Base-by-base conservation (phyloP, 306 rosid genomes). In the Quercus alba region DNA sequence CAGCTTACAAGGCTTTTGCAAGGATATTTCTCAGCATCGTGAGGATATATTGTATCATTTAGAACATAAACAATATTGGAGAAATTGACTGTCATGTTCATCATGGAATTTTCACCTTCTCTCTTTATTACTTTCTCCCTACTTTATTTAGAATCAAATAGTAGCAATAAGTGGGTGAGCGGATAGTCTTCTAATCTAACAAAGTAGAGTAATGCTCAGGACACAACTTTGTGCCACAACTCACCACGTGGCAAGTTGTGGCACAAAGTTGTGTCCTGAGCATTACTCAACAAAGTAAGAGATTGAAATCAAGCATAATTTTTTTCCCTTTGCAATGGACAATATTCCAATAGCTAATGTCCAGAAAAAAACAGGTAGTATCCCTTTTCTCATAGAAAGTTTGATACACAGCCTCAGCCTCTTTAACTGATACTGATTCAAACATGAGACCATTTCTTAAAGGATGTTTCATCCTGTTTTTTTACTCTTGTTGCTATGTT, bases 21-120 rank as follows among this genome's bases (percentile, higher is more conserved):
- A 25, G 35, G 30, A 18, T 18, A 41, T 25, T 70, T 41, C 3
- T 20, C 23, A 41, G 25, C 26, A 10, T 5, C 31, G 4, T 11
- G 25, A 4, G n/a, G 56, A n/a, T 15, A n/a, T n/a, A 33, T 68
- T 4, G 26, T 68, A 3, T 35, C 26, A 33, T 33, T n/a, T 67
- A 67, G 72, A 19, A 20, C 6, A 3, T 9, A 67, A 67, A 19
- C 52, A 70, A 70, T 72, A 80, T 80, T 73, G 54, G 71, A 85
- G 75, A 81, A 83, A 81, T 74, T 78, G 31, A 1, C 7, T 56
- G 81, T 74, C 81, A 66, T 70, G n/a, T 77, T 81, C 93, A 58
- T 57, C 70, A 52, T 19, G 20, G 63, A 78, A 58, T 61, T 82
- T 77, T 77, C 18, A 55, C 30, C 70, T 7, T 30, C 76, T 33